Conservation (phyloP, 371 early-diverging fungal genomes). For the Capniomyces stellatus region DNA sequence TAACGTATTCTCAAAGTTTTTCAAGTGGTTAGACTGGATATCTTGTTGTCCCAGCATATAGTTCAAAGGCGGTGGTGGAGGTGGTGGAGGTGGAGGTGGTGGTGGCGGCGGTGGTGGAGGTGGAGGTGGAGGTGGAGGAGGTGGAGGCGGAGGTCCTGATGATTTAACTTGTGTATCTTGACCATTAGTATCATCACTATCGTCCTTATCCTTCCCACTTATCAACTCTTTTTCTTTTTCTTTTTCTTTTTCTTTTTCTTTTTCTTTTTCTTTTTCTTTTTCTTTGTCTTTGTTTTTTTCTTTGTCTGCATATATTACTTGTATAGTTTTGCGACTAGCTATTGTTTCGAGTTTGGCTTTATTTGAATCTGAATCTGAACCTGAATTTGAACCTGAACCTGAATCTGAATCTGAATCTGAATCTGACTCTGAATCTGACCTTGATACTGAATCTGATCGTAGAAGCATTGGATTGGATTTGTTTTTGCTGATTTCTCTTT, state of each 20-base stretch:
- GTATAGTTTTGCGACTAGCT: neutral
- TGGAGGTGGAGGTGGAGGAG: constrained; percentile 7
- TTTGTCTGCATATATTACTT: neutral
- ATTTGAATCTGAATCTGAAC: no score
- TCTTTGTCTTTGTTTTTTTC: neutral
- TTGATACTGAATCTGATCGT: no score
- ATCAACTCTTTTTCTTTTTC: neutral
- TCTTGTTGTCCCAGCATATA: neutral
- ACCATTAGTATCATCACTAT: neutral
- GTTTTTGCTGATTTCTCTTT: no score
- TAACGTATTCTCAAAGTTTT: no score
- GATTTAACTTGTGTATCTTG: neutral
- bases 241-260: neutral
- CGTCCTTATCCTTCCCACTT: constrained; percentile 3
- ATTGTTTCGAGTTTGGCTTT: neutral
- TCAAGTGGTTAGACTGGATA: no score
- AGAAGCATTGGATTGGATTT: no score
- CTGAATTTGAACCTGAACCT: neutral
- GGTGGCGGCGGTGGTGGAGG: constrained; percentile 2
- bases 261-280: no score
- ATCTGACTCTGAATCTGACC: neutral
- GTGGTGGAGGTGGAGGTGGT: constrained; percentile 29
- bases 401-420: neutral
- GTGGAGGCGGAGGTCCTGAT: constrained; percentile 3
- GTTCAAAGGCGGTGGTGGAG: constrained; percentile 16